Evolutionary conservation across 257 asterid genomes (phyloP).

Genomic region (Salvia hispanica): DNA sequence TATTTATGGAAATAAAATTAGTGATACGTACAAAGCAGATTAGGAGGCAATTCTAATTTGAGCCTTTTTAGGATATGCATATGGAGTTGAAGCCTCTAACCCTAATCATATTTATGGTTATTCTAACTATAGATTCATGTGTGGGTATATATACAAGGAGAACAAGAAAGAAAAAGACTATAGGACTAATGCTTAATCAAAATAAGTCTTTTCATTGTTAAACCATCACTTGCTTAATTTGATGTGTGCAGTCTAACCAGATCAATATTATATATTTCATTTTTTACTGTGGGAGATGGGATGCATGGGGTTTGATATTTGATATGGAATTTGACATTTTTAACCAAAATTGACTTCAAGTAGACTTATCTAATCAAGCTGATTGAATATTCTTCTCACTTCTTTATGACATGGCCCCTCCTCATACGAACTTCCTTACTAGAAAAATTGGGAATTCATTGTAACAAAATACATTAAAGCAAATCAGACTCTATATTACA

Average conservation of each 20-base stretch:
- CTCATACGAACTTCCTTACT: neutral
- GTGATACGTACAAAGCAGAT: too few species aligned
- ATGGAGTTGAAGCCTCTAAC: conserved; percentile 1
- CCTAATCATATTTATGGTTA: neutral
- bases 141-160: too few species aligned
- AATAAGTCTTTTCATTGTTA: too few species aligned
- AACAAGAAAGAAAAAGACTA: too few species aligned
- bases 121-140: too few species aligned
- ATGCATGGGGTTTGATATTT: neutral
- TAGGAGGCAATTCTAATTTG: neutral
- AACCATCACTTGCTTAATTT: too few species aligned
- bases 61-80: too few species aligned
- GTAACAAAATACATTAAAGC: too few species aligned
- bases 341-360: neutral
- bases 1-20: too few species aligned
- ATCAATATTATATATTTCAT: too few species aligned
- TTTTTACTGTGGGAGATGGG: neutral
- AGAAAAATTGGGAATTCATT: neutral
- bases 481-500: neutral
- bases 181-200: too few species aligned
- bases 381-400: neutral
- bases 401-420: neutral
- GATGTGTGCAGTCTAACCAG: too few species aligned
- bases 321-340: conserved; percentile 12
- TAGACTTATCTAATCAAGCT: neutral